Percentiles rank a stretch among this genome's conserved stretches.
Conservation (phyloP, 2,329 filamentous ascomycete species). For the Penicillium sp. region DNA sequence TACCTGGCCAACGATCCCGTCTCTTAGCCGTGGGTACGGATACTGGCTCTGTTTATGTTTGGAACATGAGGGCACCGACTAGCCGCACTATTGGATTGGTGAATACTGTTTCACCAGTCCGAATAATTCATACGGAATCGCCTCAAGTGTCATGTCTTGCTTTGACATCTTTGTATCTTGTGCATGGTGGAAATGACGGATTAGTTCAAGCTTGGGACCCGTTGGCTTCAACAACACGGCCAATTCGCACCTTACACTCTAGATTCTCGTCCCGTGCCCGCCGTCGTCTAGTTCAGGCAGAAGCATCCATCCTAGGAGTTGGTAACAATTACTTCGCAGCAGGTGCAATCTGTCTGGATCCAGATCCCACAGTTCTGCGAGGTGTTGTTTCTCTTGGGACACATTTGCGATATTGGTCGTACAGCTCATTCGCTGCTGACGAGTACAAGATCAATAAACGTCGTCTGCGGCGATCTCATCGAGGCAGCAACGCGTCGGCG, state of each 20-base stretch:
- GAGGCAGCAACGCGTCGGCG: conserved; percentile 55
- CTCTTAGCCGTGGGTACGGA: conserved; percentile 78
- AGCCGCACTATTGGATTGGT: conserved; percentile 52
- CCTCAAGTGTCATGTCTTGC: conserved; percentile 80
- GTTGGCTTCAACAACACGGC: conserved; percentile 72
- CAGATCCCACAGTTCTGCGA: conserved; percentile 77
- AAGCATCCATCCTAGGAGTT: conserved; percentile 63
- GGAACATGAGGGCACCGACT: conserved; percentile 71
- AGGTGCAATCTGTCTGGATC: conserved; percentile 79
- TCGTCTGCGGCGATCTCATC: conserved; percentile 66
- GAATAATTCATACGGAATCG: conserved; percentile 83
- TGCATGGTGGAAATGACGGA: conserved; percentile 91
- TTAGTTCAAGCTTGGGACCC: conserved; percentile 96
- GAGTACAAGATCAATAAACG: conserved; percentile 74
- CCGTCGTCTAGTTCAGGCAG: conserved; percentile 65
- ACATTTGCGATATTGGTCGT: conserved; percentile 88
- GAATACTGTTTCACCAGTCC: conserved; percentile 66
- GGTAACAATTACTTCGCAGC: conserved; percentile 76
- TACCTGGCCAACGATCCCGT: conserved; percentile 80
- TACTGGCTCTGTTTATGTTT: conserved; percentile 71
- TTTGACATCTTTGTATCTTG: conserved; percentile 77
- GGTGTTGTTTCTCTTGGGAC: conserved; percentile 85
- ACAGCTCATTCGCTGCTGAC: conserved; percentile 73
- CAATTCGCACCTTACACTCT: conserved; percentile 82
- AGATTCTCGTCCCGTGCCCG: conserved; percentile 78